A percentile compares a stretch with the other conserved stretches of the same genome.
These are phyloP conservation scores for Geotrichum armillariae DNA, from an alignment of 1,139 yeast genomes.

Conservation along the genomic window DNA sequence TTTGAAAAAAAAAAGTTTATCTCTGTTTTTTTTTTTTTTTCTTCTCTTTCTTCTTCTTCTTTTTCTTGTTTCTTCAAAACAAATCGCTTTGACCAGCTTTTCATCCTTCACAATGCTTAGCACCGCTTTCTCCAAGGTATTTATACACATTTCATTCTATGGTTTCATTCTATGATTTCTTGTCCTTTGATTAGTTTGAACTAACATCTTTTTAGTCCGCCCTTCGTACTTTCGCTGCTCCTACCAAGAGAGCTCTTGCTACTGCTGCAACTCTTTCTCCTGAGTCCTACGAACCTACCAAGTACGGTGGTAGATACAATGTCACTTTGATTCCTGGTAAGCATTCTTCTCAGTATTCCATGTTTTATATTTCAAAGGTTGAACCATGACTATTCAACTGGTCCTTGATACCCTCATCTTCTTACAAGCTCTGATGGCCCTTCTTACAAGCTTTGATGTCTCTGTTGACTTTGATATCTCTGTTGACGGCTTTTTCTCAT, in stretches of 20 bases:
- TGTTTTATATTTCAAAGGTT: not conserved
- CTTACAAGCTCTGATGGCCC: no score
- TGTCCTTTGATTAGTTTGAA: not conserved
- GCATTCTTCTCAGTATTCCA: no score
- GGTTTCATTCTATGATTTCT: not conserved
- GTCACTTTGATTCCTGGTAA: slow-evolving; percentile 88
- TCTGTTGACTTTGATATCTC: no score
- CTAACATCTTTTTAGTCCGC: slow-evolving; percentile 13
- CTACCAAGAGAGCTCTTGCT: slow-evolving; percentile 27
- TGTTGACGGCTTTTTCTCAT: no score
- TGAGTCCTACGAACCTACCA: slow-evolving; percentile 64
- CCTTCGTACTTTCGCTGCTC: slow-evolving; percentile 25
- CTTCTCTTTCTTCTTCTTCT: not conserved
- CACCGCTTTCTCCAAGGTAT: slow-evolving; percentile 17
- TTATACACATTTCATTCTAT: not conserved
- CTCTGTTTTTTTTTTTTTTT: not conserved
- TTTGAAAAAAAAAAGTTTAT: no score
- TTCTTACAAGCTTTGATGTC: no score
- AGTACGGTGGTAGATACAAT: slow-evolving; percentile 91
- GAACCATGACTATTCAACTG: not conserved
- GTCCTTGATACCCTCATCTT: no score
- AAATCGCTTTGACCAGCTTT: not conserved
- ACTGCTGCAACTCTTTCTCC: slow-evolving; percentile 28
- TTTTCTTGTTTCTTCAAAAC: no score
- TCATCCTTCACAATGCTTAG: slow-evolving; percentile 14